Evolutionary conservation across 1,139 yeast species (phyloP).

Genomic region (Lodderomyces margitis): DNA sequence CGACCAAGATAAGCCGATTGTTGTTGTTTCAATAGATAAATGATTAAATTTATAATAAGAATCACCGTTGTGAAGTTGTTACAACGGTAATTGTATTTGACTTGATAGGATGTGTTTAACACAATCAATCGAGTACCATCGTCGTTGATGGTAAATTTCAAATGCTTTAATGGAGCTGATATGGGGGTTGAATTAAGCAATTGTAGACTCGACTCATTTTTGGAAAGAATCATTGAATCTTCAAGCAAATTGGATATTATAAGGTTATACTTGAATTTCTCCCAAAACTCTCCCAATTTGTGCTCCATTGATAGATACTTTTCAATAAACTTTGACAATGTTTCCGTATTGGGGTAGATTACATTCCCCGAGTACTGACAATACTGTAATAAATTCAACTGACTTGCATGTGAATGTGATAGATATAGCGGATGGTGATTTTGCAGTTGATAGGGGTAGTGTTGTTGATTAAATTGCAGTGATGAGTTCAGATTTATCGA

Average conservation of each 20-base stretch:
- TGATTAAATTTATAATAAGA: slow-evolving; percentile 22
- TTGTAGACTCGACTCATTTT: slow-evolving; percentile 37
- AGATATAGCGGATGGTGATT: slow-evolving; percentile 2
- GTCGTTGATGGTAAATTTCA: slow-evolving; percentile 9
- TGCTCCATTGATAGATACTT: slow-evolving; percentile 27
- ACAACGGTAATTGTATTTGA: slow-evolving; percentile 10
- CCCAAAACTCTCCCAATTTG: slow-evolving; percentile 32
- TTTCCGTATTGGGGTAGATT: slow-evolving; percentile 20
- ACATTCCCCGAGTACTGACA: slow-evolving; percentile 10
- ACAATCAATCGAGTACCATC: slow-evolving; percentile 22
- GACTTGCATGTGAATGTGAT: slow-evolving; percentile 1
- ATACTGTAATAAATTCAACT: slow-evolving; percentile 6
- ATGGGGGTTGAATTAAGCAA: not conserved
- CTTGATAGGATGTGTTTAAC: slow-evolving; percentile 13
- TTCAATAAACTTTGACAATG: slow-evolving; percentile 26
- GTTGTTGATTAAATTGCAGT: slow-evolving; percentile 1
- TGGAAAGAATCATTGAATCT: slow-evolving; percentile 43
- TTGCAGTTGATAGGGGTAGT: not conserved
- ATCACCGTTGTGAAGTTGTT: slow-evolving; percentile 17
- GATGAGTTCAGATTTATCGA: slow-evolving; percentile 4
- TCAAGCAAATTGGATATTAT: slow-evolving; percentile 42
- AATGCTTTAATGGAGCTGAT: not conserved
- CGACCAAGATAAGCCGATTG: slow-evolving; percentile 3
- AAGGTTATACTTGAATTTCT: slow-evolving; percentile 41
- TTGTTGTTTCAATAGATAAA: slow-evolving; percentile 25